Conservation (phyloP, 495 filamentous ascomycete genomes). For the Delitschia confertaspora region DNA sequence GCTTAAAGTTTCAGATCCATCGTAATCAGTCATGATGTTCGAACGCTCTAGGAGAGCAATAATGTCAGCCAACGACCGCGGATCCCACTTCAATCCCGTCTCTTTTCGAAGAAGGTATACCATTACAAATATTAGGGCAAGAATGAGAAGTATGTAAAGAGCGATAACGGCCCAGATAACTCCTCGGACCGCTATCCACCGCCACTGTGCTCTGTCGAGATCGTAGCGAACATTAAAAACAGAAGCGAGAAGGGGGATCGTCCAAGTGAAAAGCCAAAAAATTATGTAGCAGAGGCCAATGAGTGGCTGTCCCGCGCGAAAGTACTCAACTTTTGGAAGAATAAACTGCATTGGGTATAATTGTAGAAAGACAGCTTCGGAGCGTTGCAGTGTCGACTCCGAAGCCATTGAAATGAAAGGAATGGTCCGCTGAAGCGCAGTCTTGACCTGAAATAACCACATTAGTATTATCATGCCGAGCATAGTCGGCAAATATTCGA, state of each 20-base stretch:
- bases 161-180: slow-evolving; percentile 71
- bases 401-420: slow-evolving; percentile 71
- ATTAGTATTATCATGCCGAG: slow-evolving; percentile 63
- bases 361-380: slow-evolving; percentile 45
- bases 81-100: slow-evolving; percentile 80
- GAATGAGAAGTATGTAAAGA: slow-evolving; percentile 57
- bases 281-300: slow-evolving; percentile 47
- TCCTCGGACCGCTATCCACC: slow-evolving; percentile 66
- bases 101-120: slow-evolving; percentile 42
- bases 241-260: slow-evolving; percentile 56
- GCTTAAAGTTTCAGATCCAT: slow-evolving; percentile 46
- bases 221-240: slow-evolving; percentile 52
- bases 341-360: slow-evolving; percentile 49
- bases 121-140: slow-evolving; percentile 48
- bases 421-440: slow-evolving; percentile 64
- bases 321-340: slow-evolving; percentile 50
- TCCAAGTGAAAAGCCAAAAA: slow-evolving; percentile 56
- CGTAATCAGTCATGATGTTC: slow-evolving; percentile 64
- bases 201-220: slow-evolving; percentile 47
- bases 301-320: slow-evolving; percentile 45
- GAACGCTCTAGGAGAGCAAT: slow-evolving; percentile 66
- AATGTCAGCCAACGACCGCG: slow-evolving; percentile 69
- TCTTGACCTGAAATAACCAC: slow-evolving; percentile 64
- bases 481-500: slow-evolving; percentile 73
- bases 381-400: slow-evolving; percentile 40